These are phyloP conservation scores for Peronosclerospora sorghi DNA, from an alignment of 352 stramenopile genomes.

Conservation along the genomic window DNA sequence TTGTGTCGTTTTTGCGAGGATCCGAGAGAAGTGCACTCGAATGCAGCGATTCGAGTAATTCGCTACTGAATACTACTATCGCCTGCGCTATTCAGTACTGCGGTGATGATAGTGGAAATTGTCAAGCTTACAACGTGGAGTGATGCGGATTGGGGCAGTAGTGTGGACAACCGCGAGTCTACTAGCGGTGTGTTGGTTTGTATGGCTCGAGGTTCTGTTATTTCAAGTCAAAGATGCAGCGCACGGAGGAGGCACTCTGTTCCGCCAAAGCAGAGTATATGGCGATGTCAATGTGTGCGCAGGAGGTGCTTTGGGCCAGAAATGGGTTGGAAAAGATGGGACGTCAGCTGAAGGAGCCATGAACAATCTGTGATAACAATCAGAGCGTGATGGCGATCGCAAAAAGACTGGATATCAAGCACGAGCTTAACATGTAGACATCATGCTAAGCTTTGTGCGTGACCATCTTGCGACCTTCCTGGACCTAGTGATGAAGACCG, in stretches of 20 bases:
- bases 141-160: background rate
- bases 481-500: no score
- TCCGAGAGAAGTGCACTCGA: constrained; percentile 6
- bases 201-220: background rate
- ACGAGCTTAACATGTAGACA: constrained; percentile 17
- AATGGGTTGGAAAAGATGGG: no score
- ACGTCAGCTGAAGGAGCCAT: background rate
- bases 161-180: background rate
- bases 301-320: no score
- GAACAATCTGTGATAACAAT: constrained; percentile 14
- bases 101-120: background rate
- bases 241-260: constrained; percentile 11
- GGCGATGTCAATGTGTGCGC: no score
- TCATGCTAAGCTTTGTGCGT: constrained; percentile 13
- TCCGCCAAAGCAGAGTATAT: constrained; percentile 17
- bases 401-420: constrained; percentile 16
- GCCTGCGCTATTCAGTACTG: no score
- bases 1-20: background rate
- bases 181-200: background rate
- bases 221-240: constrained; percentile 5
- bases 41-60: constrained; percentile 13
- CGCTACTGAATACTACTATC: constrained; percentile 12
- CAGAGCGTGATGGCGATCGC: constrained; percentile 15
- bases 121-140: background rate
- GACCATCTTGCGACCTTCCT: constrained; percentile 10